Evolutionary conservation across 495 filamentous ascomycete genomes (phyloP).

Genomic region (Geoglossum glabrum): DNA sequence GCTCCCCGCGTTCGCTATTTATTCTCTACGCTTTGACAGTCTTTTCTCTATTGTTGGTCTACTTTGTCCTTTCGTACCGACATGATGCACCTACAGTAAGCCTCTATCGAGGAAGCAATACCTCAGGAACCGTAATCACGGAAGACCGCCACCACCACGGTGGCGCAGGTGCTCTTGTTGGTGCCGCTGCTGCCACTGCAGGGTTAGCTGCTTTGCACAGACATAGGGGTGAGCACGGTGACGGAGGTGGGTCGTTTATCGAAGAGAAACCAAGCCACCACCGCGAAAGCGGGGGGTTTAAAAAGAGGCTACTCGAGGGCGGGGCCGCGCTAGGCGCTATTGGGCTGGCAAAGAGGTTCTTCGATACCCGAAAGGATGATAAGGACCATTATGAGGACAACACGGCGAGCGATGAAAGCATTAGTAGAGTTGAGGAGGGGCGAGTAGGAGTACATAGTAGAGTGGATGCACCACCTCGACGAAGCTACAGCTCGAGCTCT

Average conservation of each 20-base stretch:
- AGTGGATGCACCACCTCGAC: constrained; percentile 19
- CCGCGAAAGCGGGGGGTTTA: constrained; percentile 31
- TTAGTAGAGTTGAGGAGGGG: constrained; percentile 22
- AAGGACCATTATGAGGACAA: constrained; percentile 37
- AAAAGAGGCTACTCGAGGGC: constrained; percentile 43
- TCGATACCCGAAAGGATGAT: constrained; percentile 34
- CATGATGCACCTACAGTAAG: constrained; percentile 31
- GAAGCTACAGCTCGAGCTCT: constrained; percentile 23
- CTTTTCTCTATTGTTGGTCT: constrained; percentile 41
- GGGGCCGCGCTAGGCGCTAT: constrained; percentile 47
- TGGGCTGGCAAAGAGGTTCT: constrained; percentile 40
- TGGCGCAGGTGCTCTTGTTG: constrained; percentile 9
- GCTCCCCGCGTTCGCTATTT: constrained; percentile 67
- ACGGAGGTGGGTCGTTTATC: constrained; percentile 27
- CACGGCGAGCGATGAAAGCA: constrained; percentile 10
- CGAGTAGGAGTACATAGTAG: constrained; percentile 16
- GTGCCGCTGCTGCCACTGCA: constrained; percentile 25
- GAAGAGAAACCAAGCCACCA: constrained; percentile 40
- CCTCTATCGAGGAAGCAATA: constrained; percentile 31
- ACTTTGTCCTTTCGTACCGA: constrained; percentile 52
- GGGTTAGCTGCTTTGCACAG: constrained; percentile 18
- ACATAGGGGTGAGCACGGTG: background rate
- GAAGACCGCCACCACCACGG: constrained; percentile 7
- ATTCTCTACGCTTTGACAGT: constrained; percentile 64
- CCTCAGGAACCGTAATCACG: constrained; percentile 13